Conservation (phyloP, 305 asterid species). For the Fraxinus xanthoxyloides region DNA sequence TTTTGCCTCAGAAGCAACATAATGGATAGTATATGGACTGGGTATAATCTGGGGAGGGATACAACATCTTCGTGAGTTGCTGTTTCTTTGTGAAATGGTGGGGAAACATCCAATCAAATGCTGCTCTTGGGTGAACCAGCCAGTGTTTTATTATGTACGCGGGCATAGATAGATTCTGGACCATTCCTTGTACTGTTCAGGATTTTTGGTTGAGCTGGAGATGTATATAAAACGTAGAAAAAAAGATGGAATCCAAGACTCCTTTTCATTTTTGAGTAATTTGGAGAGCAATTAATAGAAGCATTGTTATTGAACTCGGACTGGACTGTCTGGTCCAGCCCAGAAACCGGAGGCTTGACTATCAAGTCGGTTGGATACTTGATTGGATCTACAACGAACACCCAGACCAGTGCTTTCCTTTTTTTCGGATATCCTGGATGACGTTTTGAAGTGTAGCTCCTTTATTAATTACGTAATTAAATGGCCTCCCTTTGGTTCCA, state of each 20-base stretch:
- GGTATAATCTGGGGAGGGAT: neutral
- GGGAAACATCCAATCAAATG: neutral
- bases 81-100: neutral
- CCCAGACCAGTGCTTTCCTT: neutral
- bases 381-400: neutral
- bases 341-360: neutral
- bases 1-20: neutral
- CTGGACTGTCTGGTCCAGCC: neutral
- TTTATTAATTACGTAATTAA: neutral
- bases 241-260: neutral
- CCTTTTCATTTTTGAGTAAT: neutral
- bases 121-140: neutral
- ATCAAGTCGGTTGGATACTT: neutral
- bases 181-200: neutral
- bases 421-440: neutral
- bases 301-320: neutral
- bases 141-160: neutral
- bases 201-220: neutral
- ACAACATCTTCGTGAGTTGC: neutral
- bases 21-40: neutral
- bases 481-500: neutral
- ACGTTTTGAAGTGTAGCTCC: neutral
- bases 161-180: neutral
- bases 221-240: neutral
- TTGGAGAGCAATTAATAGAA: neutral